These are phyloP conservation scores for Fusarium longipes DNA, from an alignment of 2,329 filamentous ascomycete genomes.

Conservation along the genomic window DNA sequence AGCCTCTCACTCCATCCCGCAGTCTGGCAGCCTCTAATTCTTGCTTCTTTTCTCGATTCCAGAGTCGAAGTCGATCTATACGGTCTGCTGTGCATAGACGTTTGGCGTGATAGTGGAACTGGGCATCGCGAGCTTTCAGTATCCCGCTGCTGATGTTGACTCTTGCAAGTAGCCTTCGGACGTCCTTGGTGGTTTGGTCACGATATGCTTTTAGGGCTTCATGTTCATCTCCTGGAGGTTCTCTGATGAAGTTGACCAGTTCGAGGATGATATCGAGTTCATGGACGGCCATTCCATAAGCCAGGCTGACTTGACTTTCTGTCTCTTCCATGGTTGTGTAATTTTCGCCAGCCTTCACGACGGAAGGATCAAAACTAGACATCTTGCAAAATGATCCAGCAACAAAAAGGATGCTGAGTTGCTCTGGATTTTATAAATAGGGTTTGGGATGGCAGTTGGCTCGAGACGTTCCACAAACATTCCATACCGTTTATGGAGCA, in stretches of 20 bases:
- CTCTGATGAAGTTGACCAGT: conserved; percentile 7
- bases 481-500: background rate
- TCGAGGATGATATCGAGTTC: conserved; percentile 31
- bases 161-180: conserved; percentile 18
- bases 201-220: conserved; percentile 11
- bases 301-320: conserved; percentile 33
- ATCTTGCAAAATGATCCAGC: background rate
- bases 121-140: conserved; percentile 28
- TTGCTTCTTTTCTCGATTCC: conserved; percentile 33
- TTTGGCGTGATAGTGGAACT: conserved; percentile 37
- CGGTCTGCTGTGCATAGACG: conserved; percentile 32
- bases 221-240: conserved; percentile 14
- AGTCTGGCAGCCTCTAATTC: conserved; percentile 24
- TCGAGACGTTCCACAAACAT: conserved; percentile 14
- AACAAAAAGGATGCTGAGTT: background rate
- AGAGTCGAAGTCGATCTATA: conserved; percentile 33
- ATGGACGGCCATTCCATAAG: conserved; percentile 31
- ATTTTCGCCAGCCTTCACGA: conserved; percentile 26
- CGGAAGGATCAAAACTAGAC: conserved; percentile 30
- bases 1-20: conserved; percentile 20
- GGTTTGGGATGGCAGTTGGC: background rate
- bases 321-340: conserved; percentile 19
- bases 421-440: background rate
- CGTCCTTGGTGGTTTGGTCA: conserved; percentile 3
- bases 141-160: conserved; percentile 30